Evolutionary conservation across 805 yeast genomes (phyloP), one percentile per base, ranked within the genome.

Genomic region (Wickerhamomyces chaumierensis): DNA sequence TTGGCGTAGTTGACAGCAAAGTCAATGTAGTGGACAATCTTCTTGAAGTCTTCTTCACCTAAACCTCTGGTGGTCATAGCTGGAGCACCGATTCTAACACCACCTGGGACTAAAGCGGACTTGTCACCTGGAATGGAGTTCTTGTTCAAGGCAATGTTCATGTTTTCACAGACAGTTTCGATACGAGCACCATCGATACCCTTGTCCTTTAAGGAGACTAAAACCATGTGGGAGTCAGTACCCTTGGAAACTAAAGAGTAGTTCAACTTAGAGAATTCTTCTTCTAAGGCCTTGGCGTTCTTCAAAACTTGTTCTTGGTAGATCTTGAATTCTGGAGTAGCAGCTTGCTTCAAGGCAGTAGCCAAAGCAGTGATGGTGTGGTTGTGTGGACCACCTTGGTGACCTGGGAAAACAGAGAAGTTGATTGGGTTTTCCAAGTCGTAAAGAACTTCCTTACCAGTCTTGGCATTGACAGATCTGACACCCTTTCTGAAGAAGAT

Each of bases 321-420:
- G 53, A 75, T 71, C 60, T 74, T 81, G 69, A 79, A 90, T 61
- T 85, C 96, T 31, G 95, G 94, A 35, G 90, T 71, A 38, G 75
- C 68, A 41, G 95, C 88, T 69, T 90, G 97, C 58, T 85, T 85
- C 55, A 90, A 73, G 31, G 97, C 97, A 41, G 87, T 90, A 25
- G 97, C 94, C 52, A 90, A 71, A 17, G 97, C 97, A 47, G 95
- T 78, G 56, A 90, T 90, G 52, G 97, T 90, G 66, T 90, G 96
- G 69, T 90, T 90, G 65, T 90, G 97, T 50, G 98, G 98, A 58
- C 98, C 98, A 70, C 98, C 98, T 71, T 90, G 98, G 63, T 90
- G 97, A 48, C 94, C 97, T 51, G 98, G 98, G 84, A 90, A 90
- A 40, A 90, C 97, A 25, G 96, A 85, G 59, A 90, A 90, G 73